Evolutionary conservation across 1,284 basidiomycete species (phyloP).

Genomic region (Apiotrichum laibachii): DNA sequence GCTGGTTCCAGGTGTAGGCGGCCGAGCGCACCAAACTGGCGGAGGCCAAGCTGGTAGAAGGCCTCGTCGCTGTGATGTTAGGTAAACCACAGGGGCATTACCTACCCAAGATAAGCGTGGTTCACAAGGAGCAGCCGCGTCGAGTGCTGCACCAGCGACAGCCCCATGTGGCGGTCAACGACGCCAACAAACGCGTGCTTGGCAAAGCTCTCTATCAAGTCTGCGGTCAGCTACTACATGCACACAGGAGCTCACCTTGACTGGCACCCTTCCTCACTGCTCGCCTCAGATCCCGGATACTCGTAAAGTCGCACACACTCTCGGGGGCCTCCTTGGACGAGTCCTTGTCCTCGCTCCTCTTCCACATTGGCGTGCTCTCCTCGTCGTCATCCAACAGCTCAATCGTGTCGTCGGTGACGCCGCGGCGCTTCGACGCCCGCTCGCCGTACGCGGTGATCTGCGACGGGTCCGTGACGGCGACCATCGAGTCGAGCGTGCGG

Average conservation of each 20-base stretch:
- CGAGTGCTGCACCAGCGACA: slow-evolving; percentile 81
- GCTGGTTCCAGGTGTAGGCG: slow-evolving; percentile 78
- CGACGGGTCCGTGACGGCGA: slow-evolving; percentile 52
- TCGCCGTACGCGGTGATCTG: slow-evolving; percentile 31
- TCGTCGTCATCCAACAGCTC: slow-evolving; percentile 23
- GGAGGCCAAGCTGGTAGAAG: slow-evolving; percentile 88
- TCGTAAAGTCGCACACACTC: slow-evolving; percentile 74
- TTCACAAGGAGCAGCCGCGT: slow-evolving; percentile 88
- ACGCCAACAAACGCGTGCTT: slow-evolving; percentile 92
- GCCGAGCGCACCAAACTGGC: slow-evolving; percentile 84
- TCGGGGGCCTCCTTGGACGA: slow-evolving; percentile 65
- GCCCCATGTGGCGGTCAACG: slow-evolving; percentile 69
- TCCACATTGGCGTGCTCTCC: slow-evolving; percentile 28
- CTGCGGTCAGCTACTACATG: slow-evolving; percentile 53
- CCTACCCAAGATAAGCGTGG: slow-evolving; percentile 75
- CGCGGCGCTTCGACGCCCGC: slow-evolving; percentile 32
- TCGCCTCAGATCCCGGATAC: slow-evolving; percentile 68
- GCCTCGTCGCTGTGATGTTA: slow-evolving; percentile 70
- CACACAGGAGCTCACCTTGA: slow-evolving; percentile 60
- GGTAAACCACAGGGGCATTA: background rate
- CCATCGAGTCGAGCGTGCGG: slow-evolving; percentile 91
- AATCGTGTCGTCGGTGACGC: slow-evolving; percentile 3
- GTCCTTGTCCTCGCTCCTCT: slow-evolving; percentile 20
- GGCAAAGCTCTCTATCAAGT: slow-evolving; percentile 74
- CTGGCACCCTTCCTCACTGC: slow-evolving; percentile 64